Base-by-base conservation (phyloP, 179 eudicot genomes). In the Spinacia oleracea region DNA sequence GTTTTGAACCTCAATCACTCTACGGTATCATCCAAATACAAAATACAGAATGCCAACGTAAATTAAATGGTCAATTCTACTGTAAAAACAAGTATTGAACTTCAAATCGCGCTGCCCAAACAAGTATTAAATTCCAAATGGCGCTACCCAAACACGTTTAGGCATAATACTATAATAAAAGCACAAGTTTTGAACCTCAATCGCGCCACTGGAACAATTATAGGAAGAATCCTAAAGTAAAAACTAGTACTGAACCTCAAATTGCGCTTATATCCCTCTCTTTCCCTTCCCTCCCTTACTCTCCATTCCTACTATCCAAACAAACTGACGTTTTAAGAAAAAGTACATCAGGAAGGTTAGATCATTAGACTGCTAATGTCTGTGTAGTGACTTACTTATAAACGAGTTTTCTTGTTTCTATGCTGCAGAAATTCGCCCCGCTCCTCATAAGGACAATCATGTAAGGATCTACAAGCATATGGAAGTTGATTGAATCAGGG, bases 371-470 rank as follows among this genome's bases (percentile, higher is more conserved):
- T 8, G 25, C 20, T 51, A 2, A 15, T 72, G 75, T 34, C 20
- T 25, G 23, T 18, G 14, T 32, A 53, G 45, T 32, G 32, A 32
- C 29, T 72, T 65, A 23, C 56, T 21, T 25, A 11, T 71, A 46
- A 71, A 46, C 34, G 40, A 71, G 74, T 23, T 46, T 25, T 21
- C 55, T 29, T 69, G n/a, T 53, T 23, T 23, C 14, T 38, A 29
- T 53, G 16, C 27, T 86, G 70, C 85, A 96, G 99, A 96, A 89
- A 85, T 96, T 76, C 93, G 98, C 6, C 96, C 96, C 32, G 96
- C 97, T 82, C 99, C 97, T 69, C 99, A 96, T 78, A 96, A 93
- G 99, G 98, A 96, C 77, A 96, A 83, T 78, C 83, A 93, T 75
- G 98, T 93, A 63, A 89, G 75, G 71, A 90, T 96, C 82, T 96